Base-by-base conservation (phyloP, 805 yeast species). In the Jamesozyma jinghongensis region DNA sequence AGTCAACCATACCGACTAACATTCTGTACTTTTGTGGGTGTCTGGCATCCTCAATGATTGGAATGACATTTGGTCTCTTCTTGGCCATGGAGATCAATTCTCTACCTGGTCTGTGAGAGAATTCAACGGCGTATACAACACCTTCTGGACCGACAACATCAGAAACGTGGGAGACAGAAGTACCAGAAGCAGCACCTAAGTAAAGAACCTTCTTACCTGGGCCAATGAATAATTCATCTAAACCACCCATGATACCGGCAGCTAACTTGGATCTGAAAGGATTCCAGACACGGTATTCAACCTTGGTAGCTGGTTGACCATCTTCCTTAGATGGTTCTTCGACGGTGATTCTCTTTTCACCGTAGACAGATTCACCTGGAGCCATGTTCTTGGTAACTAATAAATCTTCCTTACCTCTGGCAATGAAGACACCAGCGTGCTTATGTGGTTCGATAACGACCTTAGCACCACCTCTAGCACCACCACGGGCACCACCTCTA, bases 211-310 rank as follows among this genome's bases (percentile, higher is more conserved):
- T 92, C 73, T 85, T 86, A 63, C 98, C 98, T 61, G 98, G 98
- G 43, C 85, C 94, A 69, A 92, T 84, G 74, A 87, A 94, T 56
- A 92, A 71, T 72, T 92, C 97, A 66, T 90, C 98, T 56, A 92
- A 71, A 83, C 98, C 98, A 72, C 98, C 98, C 86, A 92, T 85
- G 54, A 92, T 85, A 84, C 98, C 98, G 49, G 98, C 98, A 65
- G 98, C 98, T 73, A 92, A 75, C 78, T 92, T 92, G 45, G 97
- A 90, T 81, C 98, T 84, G 84, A 92, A 92, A 50, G 98, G 98
- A 72, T 92, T 92, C 98, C 98, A 92, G 54, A 92, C 98, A 78
- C 98, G 88, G 81, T 92, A 92, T 74, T 92, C 98, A 47, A 80
- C 77, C 75, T 92, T 92, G 61, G 97, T 87, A 52, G 92, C 79